Percentiles rank a stretch among this genome's conserved stretches.
phyloP scores from a whole-genome alignment of 1,284 basidiomycete species.

The Laetiporus sulphureus region DNA sequence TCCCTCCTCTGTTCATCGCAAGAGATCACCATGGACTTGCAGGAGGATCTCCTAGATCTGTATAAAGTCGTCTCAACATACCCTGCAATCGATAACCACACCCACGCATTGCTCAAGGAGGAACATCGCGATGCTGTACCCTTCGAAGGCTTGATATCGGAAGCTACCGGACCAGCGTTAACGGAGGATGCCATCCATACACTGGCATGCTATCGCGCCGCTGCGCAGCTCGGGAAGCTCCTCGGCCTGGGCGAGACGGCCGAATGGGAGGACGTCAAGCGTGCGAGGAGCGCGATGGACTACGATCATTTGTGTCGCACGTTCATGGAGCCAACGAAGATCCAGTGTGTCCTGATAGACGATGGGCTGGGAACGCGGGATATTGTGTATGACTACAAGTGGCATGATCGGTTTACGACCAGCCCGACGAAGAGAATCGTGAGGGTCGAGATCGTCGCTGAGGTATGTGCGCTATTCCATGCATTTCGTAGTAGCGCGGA shows the following conservation, averaged over 20 bases:
- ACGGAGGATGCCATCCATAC: constrained; percentile 46
- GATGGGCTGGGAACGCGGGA: constrained; percentile 52
- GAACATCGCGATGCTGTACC: constrained; percentile 39
- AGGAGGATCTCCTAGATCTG: constrained; percentile 15
- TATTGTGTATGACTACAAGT: constrained; percentile 43
- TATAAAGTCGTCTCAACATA: constrained; percentile 21
- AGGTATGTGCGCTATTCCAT: constrained; percentile 41
- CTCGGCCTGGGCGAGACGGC: constrained; percentile 33
- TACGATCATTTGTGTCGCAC: constrained; percentile 51
- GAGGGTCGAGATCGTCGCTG: constrained; percentile 58
- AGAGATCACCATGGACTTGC: constrained; percentile 16
- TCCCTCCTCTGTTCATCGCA: too few species aligned
- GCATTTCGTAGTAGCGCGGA: not conserved
- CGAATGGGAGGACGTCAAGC: constrained; percentile 56
- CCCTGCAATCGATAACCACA: constrained; percentile 68
- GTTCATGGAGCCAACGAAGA: constrained; percentile 46
- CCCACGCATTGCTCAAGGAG: constrained; percentile 57
- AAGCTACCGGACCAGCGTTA: constrained; percentile 49
- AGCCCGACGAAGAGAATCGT: constrained; percentile 54
- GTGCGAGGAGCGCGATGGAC: constrained; percentile 31
- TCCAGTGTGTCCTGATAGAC: constrained; percentile 63
- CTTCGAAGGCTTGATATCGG: constrained; percentile 59
- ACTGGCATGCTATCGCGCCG: constrained; percentile 52
- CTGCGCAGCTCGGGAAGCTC: constrained; percentile 43
- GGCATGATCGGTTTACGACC: constrained; percentile 55